phyloP scores from a whole-genome alignment of 2,329 filamentous ascomycete genomes.

The Ophiostoma angusticollis region DNA sequence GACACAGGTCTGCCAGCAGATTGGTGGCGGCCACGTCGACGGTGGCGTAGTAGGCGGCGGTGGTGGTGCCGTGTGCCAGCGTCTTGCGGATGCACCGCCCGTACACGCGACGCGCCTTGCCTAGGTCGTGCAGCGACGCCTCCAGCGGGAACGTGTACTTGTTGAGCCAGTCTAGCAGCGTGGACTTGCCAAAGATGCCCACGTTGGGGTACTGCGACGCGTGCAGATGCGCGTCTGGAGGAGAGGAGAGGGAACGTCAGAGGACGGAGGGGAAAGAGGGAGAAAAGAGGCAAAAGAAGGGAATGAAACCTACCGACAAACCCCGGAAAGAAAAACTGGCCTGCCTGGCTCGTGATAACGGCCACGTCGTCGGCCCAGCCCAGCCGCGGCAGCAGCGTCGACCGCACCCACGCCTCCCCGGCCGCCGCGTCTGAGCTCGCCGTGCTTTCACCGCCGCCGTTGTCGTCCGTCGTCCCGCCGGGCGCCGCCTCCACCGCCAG shows the following conservation, averaged over 20 bases:
- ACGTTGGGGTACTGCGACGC: constrained; percentile 90
- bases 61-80: constrained; percentile 82
- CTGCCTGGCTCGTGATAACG: constrained; percentile 21
- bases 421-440: too few species aligned
- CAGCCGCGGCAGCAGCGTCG: constrained; percentile 26
- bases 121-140: constrained; percentile 51
- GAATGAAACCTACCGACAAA: constrained; percentile 50
- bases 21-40: constrained; percentile 82
- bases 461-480: constrained; percentile 8
- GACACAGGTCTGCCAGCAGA: constrained; percentile 72
- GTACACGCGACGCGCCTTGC: constrained; percentile 60
- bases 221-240: constrained; percentile 81
- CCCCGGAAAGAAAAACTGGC: constrained; percentile 71
- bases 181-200: constrained; percentile 87
- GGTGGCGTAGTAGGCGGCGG: constrained; percentile 89
- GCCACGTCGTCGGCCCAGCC: constrained; percentile 35
- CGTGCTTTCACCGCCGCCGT: too few species aligned
- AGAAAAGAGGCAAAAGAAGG: neutral
- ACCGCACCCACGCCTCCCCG: constrained; percentile 9
- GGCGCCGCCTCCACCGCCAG: constrained; percentile 28
- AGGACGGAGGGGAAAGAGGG: too few species aligned
- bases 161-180: constrained; percentile 84
- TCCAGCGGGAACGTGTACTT: constrained; percentile 94
- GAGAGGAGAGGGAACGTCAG: neutral
- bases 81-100: constrained; percentile 65